Conservation (phyloP, 2,329 filamentous ascomycete genomes). For the Daldinia sp. region DNA sequence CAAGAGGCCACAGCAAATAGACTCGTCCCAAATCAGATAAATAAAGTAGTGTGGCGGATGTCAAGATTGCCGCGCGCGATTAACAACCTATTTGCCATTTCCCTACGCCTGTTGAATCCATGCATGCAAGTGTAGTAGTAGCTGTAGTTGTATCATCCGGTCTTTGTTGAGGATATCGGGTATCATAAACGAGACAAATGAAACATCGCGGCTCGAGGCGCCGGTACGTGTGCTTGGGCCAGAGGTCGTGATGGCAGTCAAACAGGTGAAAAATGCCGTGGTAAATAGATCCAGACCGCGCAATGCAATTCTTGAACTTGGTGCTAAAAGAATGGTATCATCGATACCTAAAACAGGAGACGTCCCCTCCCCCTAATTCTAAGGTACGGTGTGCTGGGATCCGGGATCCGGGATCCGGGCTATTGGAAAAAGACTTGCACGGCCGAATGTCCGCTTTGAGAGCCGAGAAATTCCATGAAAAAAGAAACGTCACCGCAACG, state of each 20-base stretch:
- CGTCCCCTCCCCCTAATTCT: not conserved
- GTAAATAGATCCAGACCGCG: constrained; percentile 18
- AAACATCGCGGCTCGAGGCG: constrained; percentile 26
- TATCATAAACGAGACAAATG: constrained; percentile 41
- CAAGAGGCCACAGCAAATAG: constrained; percentile 6
- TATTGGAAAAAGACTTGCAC: not conserved
- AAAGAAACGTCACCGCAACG: constrained; percentile 2
- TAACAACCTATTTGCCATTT: constrained; percentile 17
- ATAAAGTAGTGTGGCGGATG: constrained; percentile 4
- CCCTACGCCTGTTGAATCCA: constrained; percentile 35
- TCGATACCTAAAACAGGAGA: constrained; percentile 7
- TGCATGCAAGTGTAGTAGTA: constrained; percentile 37
- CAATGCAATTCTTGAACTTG: constrained; percentile 13
- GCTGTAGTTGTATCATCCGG: constrained; percentile 28
- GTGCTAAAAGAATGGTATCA: constrained; percentile 11
- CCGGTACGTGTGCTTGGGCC: constrained; percentile 24
- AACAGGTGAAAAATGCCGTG: constrained; percentile 6
- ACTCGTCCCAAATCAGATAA: not conserved
- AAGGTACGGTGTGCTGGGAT: constrained; percentile 1
- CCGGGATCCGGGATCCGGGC: constrained; percentile 2
- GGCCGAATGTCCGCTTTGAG: not conserved
- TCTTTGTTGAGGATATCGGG: constrained; percentile 36
- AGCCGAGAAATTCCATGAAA: not conserved
- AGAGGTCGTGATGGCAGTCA: constrained; percentile 19
- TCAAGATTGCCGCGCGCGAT: constrained; percentile 18